phyloP scores from a whole-genome alignment of 306 rosid species.

The Quercus cerris region DNA sequence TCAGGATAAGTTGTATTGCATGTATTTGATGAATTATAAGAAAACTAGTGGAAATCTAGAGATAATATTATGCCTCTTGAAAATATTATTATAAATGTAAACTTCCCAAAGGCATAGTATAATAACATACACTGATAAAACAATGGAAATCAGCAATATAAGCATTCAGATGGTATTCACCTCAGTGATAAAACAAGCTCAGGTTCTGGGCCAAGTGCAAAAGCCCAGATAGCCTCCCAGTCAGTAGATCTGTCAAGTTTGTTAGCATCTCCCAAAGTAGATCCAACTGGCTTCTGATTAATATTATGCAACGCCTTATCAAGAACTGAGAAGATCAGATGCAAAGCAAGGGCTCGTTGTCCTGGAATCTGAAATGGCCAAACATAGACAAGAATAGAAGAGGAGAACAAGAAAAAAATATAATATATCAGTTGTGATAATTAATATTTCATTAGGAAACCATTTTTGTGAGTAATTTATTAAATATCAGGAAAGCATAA shows the following conservation, averaged over 20 bases:
- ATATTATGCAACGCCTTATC: constrained; percentile 63
- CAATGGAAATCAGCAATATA: constrained; percentile 20
- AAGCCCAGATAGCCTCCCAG: constrained; percentile 96
- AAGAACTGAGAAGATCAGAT: constrained; percentile 67
- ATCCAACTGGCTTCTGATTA: constrained; percentile 35
- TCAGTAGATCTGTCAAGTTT: constrained; percentile 49
- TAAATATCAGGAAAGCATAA: constrained; percentile 8
- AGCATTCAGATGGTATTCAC: constrained; percentile 36
- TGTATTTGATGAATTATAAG: not conserved
- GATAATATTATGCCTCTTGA: not conserved
- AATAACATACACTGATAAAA: too few species aligned
- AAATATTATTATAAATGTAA: too few species aligned
- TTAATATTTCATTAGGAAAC: not conserved
- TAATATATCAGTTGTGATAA: not conserved
- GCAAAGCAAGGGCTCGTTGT: constrained; percentile 81
- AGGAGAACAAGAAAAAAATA: not conserved
- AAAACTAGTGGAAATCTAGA: not conserved
- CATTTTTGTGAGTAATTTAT: not conserved
- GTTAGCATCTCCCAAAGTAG: constrained; percentile 29
- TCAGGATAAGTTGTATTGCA: not conserved
- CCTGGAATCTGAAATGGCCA: constrained; percentile 69
- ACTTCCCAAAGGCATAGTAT: too few species aligned
- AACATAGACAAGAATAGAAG: not conserved
- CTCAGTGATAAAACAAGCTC: constrained; percentile 86
- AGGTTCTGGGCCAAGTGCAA: constrained; percentile 92